Conservation (phyloP, 2,329 filamentous ascomycete species). For the Colletotrichum sp. region DNA sequence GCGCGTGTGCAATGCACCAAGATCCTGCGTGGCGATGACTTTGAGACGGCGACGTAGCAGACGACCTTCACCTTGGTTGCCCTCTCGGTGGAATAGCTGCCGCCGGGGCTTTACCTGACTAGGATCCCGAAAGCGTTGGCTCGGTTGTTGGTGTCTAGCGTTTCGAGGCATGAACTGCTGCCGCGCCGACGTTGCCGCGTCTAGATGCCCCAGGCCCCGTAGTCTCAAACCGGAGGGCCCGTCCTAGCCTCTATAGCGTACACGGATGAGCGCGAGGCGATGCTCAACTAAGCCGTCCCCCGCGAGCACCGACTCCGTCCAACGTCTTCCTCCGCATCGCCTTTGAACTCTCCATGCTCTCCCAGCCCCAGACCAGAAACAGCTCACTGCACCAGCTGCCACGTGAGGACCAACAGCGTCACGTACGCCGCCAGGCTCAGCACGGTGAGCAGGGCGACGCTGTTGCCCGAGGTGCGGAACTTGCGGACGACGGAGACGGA, state of each 20-base stretch:
- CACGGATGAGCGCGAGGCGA: no score
- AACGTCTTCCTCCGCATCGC: neutral
- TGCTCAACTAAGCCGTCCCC: no score
- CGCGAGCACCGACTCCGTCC: neutral
- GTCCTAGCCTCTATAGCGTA: neutral
- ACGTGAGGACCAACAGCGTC: constrained; percentile 60
- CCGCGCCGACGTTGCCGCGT: neutral
- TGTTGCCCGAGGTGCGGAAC: constrained; percentile 69
- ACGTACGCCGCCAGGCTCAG: constrained; percentile 64
- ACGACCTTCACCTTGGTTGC: neutral
- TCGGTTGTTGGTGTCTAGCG: neutral
- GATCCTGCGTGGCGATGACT: neutral
- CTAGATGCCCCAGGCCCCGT: neutral
- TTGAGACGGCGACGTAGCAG: neutral
- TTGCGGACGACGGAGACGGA: constrained; percentile 47
- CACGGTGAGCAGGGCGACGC: constrained; percentile 59
- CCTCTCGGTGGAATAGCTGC: neutral
- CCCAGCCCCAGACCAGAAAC: neutral
- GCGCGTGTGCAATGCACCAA: neutral
- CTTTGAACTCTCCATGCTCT: neutral
- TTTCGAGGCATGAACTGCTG: neutral
- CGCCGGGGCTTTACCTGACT: neutral
- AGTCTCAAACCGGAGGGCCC: neutral
- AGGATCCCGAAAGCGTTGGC: neutral
- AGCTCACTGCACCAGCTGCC: constrained; percentile 39